These are phyloP conservation scores for Cladosporium halotolerans DNA, from an alignment of 2,329 filamentous ascomycete genomes.

Conservation along the genomic window DNA sequence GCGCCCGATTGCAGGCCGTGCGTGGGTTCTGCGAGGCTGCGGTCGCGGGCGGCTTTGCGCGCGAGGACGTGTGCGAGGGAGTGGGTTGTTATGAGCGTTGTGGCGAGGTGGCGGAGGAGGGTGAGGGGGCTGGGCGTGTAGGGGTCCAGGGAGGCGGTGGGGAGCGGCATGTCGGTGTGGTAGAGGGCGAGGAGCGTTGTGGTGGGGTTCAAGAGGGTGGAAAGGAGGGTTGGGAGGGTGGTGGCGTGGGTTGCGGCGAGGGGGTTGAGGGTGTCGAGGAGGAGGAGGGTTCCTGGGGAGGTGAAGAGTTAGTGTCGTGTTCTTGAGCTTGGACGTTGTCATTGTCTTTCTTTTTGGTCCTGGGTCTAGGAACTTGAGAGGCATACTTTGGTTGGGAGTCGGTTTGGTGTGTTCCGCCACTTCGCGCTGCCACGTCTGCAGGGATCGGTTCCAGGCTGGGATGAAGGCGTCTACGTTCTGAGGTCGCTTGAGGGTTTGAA, in stretches of 20 bases:
- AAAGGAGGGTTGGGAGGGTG: constrained; percentile 62
- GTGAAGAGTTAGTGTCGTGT: neutral
- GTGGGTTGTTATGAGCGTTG: constrained; percentile 68
- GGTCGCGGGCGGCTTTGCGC: constrained; percentile 66
- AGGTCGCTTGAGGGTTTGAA: constrained; percentile 63
- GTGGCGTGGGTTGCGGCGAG: constrained; percentile 53
- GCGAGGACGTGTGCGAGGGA: constrained; percentile 69
- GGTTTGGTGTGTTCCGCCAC: constrained; percentile 15
- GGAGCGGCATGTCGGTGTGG: constrained; percentile 70
- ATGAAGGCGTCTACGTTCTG: constrained; percentile 62
- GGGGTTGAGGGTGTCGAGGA: constrained; percentile 74
- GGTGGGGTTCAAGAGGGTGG: constrained; percentile 41
- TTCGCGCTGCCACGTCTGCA: constrained; percentile 27
- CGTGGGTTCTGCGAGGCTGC: constrained; percentile 66
- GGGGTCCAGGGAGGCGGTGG: constrained; percentile 27
- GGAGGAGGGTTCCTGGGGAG: constrained; percentile 59
- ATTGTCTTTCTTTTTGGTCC: constrained; percentile 47
- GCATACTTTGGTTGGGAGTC: neutral
- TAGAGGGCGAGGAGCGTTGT: constrained; percentile 68
- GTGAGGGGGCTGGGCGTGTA: constrained; percentile 66
- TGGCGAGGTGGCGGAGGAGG: constrained; percentile 77
- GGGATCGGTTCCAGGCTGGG: constrained; percentile 27
- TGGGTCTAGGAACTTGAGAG: no score
- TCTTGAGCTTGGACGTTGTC: neutral
- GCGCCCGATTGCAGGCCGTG: constrained; percentile 72